These are phyloP conservation scores for Cyclostephanos tholiformis DNA, from an alignment of 108 stramenopile genomes.

Conservation along the genomic window DNA sequence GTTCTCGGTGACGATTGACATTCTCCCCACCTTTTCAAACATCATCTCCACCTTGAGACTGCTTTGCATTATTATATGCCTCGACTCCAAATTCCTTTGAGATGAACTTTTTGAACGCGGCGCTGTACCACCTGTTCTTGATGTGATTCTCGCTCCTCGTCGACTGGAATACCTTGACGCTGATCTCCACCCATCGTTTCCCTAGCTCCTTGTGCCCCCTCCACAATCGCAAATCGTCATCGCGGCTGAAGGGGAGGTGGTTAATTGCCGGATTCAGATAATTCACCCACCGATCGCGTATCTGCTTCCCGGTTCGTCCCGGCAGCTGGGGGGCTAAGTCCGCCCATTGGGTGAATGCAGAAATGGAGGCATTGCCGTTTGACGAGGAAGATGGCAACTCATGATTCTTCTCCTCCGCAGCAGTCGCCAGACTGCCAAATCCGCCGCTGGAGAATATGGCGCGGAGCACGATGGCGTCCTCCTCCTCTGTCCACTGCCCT, in stretches of 20 bases:
- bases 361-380: slow-evolving; percentile 5
- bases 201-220: slow-evolving; percentile 17
- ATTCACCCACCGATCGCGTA: slow-evolving; percentile 48
- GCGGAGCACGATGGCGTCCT: slow-evolving; percentile 37
- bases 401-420: background rate
- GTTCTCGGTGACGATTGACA: background rate
- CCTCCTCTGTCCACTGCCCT: slow-evolving; percentile 61
- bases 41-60: background rate
- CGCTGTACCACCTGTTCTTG: slow-evolving; percentile 40
- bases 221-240: slow-evolving; percentile 47
- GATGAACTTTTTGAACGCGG: slow-evolving; percentile 35
- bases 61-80: slow-evolving; percentile 48
- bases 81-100: slow-evolving; percentile 76
- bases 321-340: slow-evolving; percentile 42
- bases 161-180: slow-evolving; percentile 29
- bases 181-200: slow-evolving; percentile 33
- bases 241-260: slow-evolving; percentile 26
- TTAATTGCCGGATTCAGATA: slow-evolving; percentile 40
- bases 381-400: background rate
- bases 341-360: slow-evolving; percentile 45
- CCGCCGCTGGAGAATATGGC: slow-evolving; percentile 15
- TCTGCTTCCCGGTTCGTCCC: slow-evolving; percentile 43
- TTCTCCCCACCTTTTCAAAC: background rate
- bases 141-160: slow-evolving; percentile 41
- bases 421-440: background rate